A percentile compares a stretch with the other conserved stretches of the same genome.
These are phyloP conservation scores for Boletus rex-veris DNA, from an alignment of 768 basidiomycete species.

Conservation along the genomic window DNA sequence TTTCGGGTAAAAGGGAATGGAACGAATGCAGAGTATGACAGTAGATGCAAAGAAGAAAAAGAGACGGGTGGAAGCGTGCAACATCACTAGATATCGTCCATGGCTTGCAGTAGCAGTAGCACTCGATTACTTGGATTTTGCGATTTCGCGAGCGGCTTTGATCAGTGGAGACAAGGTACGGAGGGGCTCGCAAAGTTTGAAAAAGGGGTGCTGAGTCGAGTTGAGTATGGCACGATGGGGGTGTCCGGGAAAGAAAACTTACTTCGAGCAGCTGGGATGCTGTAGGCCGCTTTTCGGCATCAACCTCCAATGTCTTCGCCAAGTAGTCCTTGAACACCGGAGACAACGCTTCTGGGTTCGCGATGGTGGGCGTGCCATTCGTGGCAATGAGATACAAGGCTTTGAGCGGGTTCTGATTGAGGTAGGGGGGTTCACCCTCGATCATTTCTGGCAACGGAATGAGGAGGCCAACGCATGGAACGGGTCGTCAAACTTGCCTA, in stretches of 20 bases:
- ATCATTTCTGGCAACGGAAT: conserved; percentile 74
- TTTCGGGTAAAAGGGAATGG: conserved; percentile 13
- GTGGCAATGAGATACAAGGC: conserved; percentile 98
- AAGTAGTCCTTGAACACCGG: conserved; percentile 87
- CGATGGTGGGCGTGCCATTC: conserved; percentile 94
- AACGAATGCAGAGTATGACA: conserved; percentile 17
- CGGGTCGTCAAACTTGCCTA: conserved; percentile 51
- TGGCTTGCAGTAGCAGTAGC: background rate
- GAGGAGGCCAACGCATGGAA: conserved; percentile 3
- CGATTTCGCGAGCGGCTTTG: conserved; percentile 87
- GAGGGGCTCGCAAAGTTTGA: conserved; percentile 82
- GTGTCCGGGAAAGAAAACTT: conserved; percentile 17
- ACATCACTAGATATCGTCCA: conserved; percentile 14
- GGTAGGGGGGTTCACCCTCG: conserved; percentile 94
- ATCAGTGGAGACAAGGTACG: conserved; percentile 84
- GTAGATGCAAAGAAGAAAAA: conserved; percentile 17
- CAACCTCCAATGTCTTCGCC: conserved; percentile 84
- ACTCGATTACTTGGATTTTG: conserved; percentile 48
- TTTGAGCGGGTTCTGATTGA: conserved; percentile 95
- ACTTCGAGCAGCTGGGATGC: conserved; percentile 80
- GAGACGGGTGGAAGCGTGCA: background rate
- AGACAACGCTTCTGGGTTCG: conserved; percentile 79
- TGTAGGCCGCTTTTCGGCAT: conserved; percentile 88
- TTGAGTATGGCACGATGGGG: conserved; percentile 1
- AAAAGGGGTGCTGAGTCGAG: conserved; percentile 71